Percentiles rank a stretch among this genome's conserved stretches.
Evolutionary conservation across 2,329 filamentous ascomycete genomes (phyloP).

Genomic region (Apiospora kogelbergensis): DNA sequence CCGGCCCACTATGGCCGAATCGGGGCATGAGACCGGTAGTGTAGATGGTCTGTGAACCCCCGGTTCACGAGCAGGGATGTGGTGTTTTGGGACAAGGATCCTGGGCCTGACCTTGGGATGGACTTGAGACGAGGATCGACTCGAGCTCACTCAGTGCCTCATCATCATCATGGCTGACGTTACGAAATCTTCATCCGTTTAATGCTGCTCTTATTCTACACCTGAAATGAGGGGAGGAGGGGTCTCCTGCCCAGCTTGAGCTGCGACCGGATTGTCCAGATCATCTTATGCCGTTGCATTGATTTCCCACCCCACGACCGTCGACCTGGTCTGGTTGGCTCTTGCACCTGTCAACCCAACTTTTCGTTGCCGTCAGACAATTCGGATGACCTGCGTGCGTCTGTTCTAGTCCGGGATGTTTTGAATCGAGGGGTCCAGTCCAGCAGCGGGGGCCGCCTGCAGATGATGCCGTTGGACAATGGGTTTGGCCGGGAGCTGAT

Average conservation of each 20-base stretch:
- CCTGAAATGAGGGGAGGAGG: constrained; percentile 6
- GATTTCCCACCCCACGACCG: constrained; percentile 25
- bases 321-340: constrained; percentile 23
- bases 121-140: constrained; percentile 46
- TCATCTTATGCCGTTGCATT: constrained; percentile 46
- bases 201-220: constrained; percentile 20
- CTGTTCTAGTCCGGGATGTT: constrained; percentile 27
- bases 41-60: constrained; percentile 29
- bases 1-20: constrained; percentile 33
- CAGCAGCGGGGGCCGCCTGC: constrained; percentile 10
- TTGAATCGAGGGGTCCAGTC: constrained; percentile 20
- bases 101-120: constrained; percentile 29
- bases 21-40: constrained; percentile 29
- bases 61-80: constrained; percentile 20
- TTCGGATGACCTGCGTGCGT: constrained; percentile 30
- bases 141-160: constrained; percentile 33
- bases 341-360: constrained; percentile 27
- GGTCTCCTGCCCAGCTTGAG: constrained; percentile 33
- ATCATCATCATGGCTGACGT: constrained; percentile 34
- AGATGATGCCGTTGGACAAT: neutral
- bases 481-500: neutral
- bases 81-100: constrained; percentile 35
- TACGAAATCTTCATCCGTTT: constrained; percentile 34
- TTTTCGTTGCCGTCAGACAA: constrained; percentile 13
- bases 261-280: constrained; percentile 48